A percentile compares a stretch with the other conserved stretches of the same genome.
phyloP scores from a whole-genome alignment of 306 rosid species.

The Arachis stenosperma region DNA sequence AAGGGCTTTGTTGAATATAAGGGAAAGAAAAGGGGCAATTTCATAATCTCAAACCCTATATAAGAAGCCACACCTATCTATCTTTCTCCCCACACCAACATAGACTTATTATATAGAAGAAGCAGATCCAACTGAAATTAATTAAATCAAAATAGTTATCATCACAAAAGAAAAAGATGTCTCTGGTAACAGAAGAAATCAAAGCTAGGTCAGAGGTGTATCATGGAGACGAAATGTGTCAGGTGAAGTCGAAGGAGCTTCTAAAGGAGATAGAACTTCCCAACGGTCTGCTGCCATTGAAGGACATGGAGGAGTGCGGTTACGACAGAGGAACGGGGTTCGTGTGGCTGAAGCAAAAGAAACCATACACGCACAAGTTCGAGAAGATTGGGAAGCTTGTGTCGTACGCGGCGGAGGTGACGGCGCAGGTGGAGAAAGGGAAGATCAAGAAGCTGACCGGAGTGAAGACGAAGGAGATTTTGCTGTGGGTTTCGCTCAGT shows the following conservation, averaged over 20 bases:
- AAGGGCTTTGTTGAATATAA: conserved; percentile 32
- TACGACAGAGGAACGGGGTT: conserved; percentile 63
- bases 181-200: conserved; percentile 56
- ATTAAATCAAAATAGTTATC: not conserved
- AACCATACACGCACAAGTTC: conserved; percentile 67
- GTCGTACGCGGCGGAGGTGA: conserved; percentile 67
- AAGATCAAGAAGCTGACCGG: conserved; percentile 83
- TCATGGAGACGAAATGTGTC: conserved; percentile 71
- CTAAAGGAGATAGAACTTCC: conserved; percentile 70
- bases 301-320: conserved; percentile 83
- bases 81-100: not conserved
- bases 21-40: conserved; percentile 36
- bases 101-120: not conserved
- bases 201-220: conserved; percentile 65
- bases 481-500: conserved; percentile 70
- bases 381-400: conserved; percentile 72
- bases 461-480: conserved; percentile 83
- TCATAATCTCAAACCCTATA: conserved; percentile 18
- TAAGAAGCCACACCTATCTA: conserved; percentile 30
- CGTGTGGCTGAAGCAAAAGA: conserved; percentile 92
- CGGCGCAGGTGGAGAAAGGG: conserved; percentile 58
- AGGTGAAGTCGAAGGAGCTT: conserved; percentile 55
- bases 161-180: conserved; percentile 42
- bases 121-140: not conserved
- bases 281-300: conserved; percentile 72